These are phyloP conservation scores for Brassica napus DNA, from an alignment of 345 rosid genomes.

Conservation along the genomic window DNA sequence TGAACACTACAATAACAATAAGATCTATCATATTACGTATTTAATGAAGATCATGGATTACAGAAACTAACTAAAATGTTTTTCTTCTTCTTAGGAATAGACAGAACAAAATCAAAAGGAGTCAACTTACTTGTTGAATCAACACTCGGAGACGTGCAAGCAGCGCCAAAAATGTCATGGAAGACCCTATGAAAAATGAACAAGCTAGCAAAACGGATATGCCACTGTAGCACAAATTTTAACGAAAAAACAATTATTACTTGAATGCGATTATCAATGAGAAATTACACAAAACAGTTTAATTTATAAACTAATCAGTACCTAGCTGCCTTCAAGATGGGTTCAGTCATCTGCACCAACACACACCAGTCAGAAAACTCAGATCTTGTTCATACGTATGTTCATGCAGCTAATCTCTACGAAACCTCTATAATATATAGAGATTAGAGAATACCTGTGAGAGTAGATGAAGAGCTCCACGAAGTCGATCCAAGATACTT, in stretches of 20 bases:
- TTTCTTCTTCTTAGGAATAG: background rate
- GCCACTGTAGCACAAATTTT: conserved; percentile 44
- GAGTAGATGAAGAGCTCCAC: conserved; percentile 73
- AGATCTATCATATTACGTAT: background rate
- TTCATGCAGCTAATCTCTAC: conserved; percentile 2
- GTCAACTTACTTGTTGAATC: conserved; percentile 78
- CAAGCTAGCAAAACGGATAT: conserved; percentile 77
- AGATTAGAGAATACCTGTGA: conserved; percentile 54
- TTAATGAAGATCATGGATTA: background rate
- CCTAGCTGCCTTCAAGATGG: conserved; percentile 87
- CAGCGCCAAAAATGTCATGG: conserved; percentile 66
- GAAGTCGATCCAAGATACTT: conserved; percentile 73
- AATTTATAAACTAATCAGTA: conserved; percentile 23
- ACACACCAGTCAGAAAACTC: conserved; percentile 19
- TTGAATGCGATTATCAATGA: background rate
- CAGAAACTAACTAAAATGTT: background rate
- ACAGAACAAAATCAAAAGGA: background rate
- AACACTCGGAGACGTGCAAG: conserved; percentile 88
- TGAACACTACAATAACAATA: background rate
- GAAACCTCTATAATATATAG: background rate
- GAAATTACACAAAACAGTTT: background rate
- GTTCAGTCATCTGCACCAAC: conserved; percentile 79
- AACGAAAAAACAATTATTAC: background rate
- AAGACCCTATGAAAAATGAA: conserved; percentile 81
- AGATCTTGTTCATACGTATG: background rate